A percentile compares a stretch with the other conserved stretches of the same genome.
phyloP scores from a whole-genome alignment of 441 rosid species.

The Jatropha podagrica region DNA sequence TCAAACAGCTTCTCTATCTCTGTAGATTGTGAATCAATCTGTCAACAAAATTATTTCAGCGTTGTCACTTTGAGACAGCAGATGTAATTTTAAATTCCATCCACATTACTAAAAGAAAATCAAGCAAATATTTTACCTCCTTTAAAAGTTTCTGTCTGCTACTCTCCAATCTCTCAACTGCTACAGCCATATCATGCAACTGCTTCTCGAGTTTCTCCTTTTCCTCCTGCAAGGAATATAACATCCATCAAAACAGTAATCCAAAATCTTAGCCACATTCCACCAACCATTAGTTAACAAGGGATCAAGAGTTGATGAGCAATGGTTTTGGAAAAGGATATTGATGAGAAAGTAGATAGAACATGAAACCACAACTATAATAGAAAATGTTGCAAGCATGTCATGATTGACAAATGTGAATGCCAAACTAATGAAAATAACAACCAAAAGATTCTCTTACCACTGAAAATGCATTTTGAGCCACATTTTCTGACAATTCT shows the following conservation, averaged over 20 bases:
- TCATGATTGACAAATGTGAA: neutral
- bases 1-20: conserved; percentile 96
- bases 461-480: conserved; percentile 52
- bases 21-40: conserved; percentile 95
- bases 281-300: neutral
- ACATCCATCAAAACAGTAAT: conserved; percentile 11
- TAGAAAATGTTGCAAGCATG: neutral
- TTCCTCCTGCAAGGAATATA: conserved; percentile 58
- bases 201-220: conserved; percentile 85
- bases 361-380: neutral
- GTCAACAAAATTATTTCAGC: conserved; percentile 23
- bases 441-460: conserved; percentile 43
- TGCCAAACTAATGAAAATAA: conserved; percentile 1
- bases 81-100: conserved; percentile 12
- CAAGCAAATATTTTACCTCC: conserved; percentile 57
- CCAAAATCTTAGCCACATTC: conserved; percentile 3
- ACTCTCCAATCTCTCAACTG: conserved; percentile 85
- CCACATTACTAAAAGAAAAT: conserved; percentile 2
- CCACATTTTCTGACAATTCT: conserved; percentile 39
- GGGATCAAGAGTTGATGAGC: conserved; percentile 5
- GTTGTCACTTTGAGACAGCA: conserved; percentile 14
- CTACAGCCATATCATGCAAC: conserved; percentile 96
- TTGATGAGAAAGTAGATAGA: neutral
- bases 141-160: conserved; percentile 92
- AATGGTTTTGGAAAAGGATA: neutral